Evolutionary conservation across 805 yeast genomes (phyloP), one percentile per base, ranked within the genome.

Genomic region (Alloascoidea hylecoeti): DNA sequence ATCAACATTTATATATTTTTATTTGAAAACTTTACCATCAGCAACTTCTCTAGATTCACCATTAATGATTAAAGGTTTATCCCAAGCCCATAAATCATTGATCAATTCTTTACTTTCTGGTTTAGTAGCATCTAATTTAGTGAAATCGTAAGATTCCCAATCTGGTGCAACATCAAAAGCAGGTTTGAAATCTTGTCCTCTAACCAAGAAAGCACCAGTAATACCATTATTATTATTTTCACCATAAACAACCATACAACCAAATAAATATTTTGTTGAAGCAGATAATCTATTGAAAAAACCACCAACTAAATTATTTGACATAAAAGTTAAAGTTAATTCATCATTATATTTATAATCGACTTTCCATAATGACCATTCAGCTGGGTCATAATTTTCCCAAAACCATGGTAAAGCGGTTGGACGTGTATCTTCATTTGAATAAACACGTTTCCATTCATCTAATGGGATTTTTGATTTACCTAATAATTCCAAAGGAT

Each of bases 121-220:
- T 45, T 67, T 66, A 46, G 79, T 49, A 39, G 72, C 69, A 57
- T 81, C 89, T 54, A 81, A 64, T 64, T 78, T 74, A 54, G 70
- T 60, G 75, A 68, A 78, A 35, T 55, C 49, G 64, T 81, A 81
- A 35, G 89, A 80, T 65, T 81, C 92, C 85, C 86, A 80, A 66
- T 81, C 94, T 64, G 94, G 89, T 56, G 92, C 94, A 60, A 82
- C 89, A 47, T 81, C 74, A 52, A 81, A 78, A 44, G 89, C 94
- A 62, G 89, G 86, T 37, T 52, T 72, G 52, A 50, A 60, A 38
- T 81, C 85, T 60, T 81, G 81, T 51, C 94, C 94, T 72, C 92
- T 79, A 52, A 81, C 74, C 58, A 81, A 60, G 68, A 81, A 72
- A 55, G 74, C 81, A 70, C 84, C 88, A 47, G 78, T 64, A 54